Conservation (phyloP, 768 basidiomycete species). For the Ramaria sp. region DNA sequence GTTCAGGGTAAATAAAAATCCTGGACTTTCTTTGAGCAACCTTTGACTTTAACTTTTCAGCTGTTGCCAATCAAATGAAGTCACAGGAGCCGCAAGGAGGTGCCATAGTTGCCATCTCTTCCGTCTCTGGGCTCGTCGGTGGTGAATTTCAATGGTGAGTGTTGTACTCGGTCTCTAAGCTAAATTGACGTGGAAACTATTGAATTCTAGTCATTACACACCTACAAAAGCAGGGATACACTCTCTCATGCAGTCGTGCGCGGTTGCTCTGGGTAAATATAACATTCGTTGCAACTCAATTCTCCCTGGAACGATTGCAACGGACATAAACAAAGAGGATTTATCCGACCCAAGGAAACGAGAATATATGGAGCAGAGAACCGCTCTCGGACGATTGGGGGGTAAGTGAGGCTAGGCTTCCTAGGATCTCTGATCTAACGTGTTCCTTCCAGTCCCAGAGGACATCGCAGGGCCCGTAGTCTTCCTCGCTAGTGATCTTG, state of each 20-base stretch:
- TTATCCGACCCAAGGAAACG: slow-evolving; percentile 47
- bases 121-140: slow-evolving; percentile 71
- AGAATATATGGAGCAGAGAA: slow-evolving; percentile 52
- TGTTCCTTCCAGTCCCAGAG: slow-evolving; percentile 34
- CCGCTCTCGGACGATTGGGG: slow-evolving; percentile 56
- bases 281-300: slow-evolving; percentile 63
- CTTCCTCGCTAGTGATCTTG: slow-evolving; percentile 62
- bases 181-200: neutral
- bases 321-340: slow-evolving; percentile 71
- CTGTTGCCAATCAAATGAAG: slow-evolving; percentile 68
- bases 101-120: slow-evolving; percentile 64
- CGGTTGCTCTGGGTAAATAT: slow-evolving; percentile 67
- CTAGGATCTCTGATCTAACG: neutral
- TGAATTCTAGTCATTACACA: slow-evolving; percentile 47
- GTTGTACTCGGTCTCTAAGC: neutral
- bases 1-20: slow-evolving; percentile 37
- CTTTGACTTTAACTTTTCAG: slow-evolving; percentile 21
- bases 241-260: slow-evolving; percentile 71
- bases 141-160: slow-evolving; percentile 56
- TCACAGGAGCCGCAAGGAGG: slow-evolving; percentile 58
- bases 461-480: slow-evolving; percentile 68
- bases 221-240: slow-evolving; percentile 74
- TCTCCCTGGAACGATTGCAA: slow-evolving; percentile 69
- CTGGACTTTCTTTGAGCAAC: neutral
- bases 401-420: slow-evolving; percentile 22